Evolutionary conservation across 2,329 filamentous ascomycete genomes (phyloP).

Genomic region (Diplodia scrobiculata): DNA sequence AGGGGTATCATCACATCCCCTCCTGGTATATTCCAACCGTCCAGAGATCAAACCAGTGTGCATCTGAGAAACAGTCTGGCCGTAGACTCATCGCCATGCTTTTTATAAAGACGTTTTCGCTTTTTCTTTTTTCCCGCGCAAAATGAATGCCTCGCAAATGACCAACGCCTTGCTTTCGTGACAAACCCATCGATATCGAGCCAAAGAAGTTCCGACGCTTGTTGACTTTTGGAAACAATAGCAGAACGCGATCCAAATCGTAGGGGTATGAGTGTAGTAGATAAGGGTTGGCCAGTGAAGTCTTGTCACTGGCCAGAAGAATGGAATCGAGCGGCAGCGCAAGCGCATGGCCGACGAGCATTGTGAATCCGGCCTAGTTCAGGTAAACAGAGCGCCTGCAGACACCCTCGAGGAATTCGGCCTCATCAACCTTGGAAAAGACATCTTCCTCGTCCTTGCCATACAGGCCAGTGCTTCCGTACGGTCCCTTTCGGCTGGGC

Average conservation of each 20-base stretch:
- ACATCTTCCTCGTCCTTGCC: conserved; percentile 52
- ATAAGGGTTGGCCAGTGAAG: neutral
- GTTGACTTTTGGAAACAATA: conserved; percentile 2
- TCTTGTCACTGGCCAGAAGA: neutral
- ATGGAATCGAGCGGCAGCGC: conserved; percentile 4
- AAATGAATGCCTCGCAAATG: neutral
- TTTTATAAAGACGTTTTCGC: conserved; percentile 11
- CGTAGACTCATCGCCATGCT: conserved; percentile 6
- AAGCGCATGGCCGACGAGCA: neutral
- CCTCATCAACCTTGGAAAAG: conserved; percentile 46
- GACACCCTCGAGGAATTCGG: conserved; percentile 45
- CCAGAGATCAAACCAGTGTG: conserved; percentile 8
- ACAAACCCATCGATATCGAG: conserved; percentile 11
- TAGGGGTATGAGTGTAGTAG: neutral
- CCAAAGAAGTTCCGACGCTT: conserved; percentile 11
- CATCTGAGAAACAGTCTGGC: neutral
- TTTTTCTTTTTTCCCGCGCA: conserved; percentile 1
- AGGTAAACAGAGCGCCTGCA: conserved; percentile 43
- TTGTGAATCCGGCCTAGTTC: conserved; percentile 4
- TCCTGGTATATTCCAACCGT: neutral
- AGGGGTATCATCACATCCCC: neutral
- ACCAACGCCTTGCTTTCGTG: conserved; percentile 27
- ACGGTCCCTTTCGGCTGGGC: conserved; percentile 52
- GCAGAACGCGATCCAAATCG: conserved; percentile 1
- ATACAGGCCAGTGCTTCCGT: conserved; percentile 54